phyloP scores from a whole-genome alignment of 106 monocot genomes.

The Apostasia shenzhenica region DNA sequence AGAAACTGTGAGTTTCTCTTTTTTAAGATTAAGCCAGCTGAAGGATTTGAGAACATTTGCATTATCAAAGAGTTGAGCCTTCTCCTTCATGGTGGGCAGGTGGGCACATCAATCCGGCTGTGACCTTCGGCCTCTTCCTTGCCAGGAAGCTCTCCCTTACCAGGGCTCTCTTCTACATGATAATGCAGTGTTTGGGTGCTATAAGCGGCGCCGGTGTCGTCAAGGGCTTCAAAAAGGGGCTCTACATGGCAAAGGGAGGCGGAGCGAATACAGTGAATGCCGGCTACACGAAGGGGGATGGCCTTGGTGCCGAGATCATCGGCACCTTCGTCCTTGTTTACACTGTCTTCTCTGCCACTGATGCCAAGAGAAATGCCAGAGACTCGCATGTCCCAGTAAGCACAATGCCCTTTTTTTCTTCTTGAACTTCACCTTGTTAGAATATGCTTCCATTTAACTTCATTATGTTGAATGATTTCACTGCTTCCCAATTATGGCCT shows the following conservation, averaged over 20 bases:
- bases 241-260: slow-evolving; percentile 34
- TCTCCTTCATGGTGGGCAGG: slow-evolving; percentile 6
- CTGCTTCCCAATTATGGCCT: too few relatives aligned
- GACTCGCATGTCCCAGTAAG: slow-evolving; percentile 62
- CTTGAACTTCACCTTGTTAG: too few relatives aligned
- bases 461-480: too few relatives aligned
- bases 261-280: slow-evolving; percentile 36
- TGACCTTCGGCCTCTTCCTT: slow-evolving; percentile 57
- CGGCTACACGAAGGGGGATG: slow-evolving; percentile 40
- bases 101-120: slow-evolving; percentile 45
- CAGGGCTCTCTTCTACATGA: slow-evolving; percentile 51
- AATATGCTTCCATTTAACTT: too few relatives aligned
- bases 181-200: slow-evolving; percentile 52
- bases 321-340: slow-evolving; percentile 41
- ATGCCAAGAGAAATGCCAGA: slow-evolving; percentile 55
- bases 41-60: too few relatives aligned
- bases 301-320: slow-evolving; percentile 43
- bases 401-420: not conserved
- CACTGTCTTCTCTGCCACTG: slow-evolving; percentile 59
- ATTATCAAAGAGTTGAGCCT: not conserved
- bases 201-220: slow-evolving; percentile 57
- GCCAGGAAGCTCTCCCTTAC: slow-evolving; percentile 53
- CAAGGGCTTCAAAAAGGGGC: slow-evolving; percentile 35
- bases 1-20: too few relatives aligned
- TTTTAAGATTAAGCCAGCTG: too few relatives aligned